Conservation (phyloP, 257 asterid species). For the Salvia rosmarinus region DNA sequence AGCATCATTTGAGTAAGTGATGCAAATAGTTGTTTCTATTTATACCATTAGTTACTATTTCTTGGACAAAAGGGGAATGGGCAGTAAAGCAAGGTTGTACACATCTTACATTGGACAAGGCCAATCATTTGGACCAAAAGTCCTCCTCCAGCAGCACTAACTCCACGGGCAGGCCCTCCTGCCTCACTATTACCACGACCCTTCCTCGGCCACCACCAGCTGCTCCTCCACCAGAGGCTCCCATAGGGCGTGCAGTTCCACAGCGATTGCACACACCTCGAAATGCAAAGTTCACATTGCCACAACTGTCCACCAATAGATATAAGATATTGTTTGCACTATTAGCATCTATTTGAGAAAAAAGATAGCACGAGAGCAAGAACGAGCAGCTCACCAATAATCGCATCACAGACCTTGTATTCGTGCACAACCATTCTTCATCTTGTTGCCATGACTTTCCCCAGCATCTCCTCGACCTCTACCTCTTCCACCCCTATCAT, state of each 20-base stretch:
- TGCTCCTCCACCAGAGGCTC: constrained; percentile 73
- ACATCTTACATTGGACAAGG: constrained; percentile 90
- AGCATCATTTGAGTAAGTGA: no score
- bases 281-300: constrained; percentile 97
- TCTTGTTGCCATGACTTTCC: constrained; percentile 97
- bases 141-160: constrained; percentile 76
- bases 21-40: no score
- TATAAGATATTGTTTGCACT: constrained; percentile 38
- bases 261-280: constrained; percentile 99
- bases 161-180: constrained; percentile 66
- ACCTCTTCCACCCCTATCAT: constrained; percentile 80
- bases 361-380: constrained; percentile 51
- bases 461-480: constrained; percentile 81
- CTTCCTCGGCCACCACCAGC: constrained; percentile 90
- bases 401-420: constrained; percentile 99
- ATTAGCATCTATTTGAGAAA: constrained; percentile 19
- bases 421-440: constrained; percentile 93
- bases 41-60: not conserved
- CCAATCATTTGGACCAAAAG: constrained; percentile 99
- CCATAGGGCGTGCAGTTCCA: constrained; percentile 98
- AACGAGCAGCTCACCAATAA: constrained; percentile 96
- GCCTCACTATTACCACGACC: constrained; percentile 74
- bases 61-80: not conserved
- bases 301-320: constrained; percentile 68
- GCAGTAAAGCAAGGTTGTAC: not conserved